Base-by-base conservation (phyloP, 768 basidiomycete genomes). In the Sporobolomyces pararoseus region DNA sequence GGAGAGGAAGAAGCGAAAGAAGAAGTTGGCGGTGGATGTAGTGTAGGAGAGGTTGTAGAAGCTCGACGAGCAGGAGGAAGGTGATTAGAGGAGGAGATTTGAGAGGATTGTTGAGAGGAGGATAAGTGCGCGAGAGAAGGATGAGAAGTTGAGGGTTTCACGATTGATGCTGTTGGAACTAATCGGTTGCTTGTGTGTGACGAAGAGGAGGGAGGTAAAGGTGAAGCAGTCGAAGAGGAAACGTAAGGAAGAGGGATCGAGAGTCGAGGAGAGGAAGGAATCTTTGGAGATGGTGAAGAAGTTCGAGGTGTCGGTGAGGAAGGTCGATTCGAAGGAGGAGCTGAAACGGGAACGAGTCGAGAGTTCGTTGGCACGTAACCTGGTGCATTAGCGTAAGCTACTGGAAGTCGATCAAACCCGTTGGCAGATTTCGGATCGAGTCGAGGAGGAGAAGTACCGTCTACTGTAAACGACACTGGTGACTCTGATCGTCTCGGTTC, bases 311-410 rank as follows among this genome's bases (percentile, higher is more conserved):
- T n/a, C n/a, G n/a, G n/a, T 42, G 39, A 42, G 17, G 37, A 27
- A 12, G 62, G 25, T 1, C 7, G 37, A 9, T 23, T 50, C 12
- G 46, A 25, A 23, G 46, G 34, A 25, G 27, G 19, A 25, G 44
- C 4, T 13, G 46, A 25, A 7, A 58, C 44, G 34, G 65, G 65
- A 2, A 66, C 57, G 57, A 66, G 57, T 37, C 65, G 57, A 2
- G 65, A 66, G 31, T 66, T 66, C 23, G 65, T 66, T 0, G 19
- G 57, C 35, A 66, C 58, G 31, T 60, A 60, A 16, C 65, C 65
- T 5, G 65, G 65, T 0, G n/a, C n/a, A n/a, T n/a, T n/a, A n/a
- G 65, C 65, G 58, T 34, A 59, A 4, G 55, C 65, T 35, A 60
- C 50, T 9, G 65, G 65, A 3, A 27, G 52, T 14, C 65, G 65